Evolutionary conservation across 495 filamentous ascomycete species (phyloP), one percentile per base, ranked within the genome.

Genomic region (Cryomyces antarcticus): DNA sequence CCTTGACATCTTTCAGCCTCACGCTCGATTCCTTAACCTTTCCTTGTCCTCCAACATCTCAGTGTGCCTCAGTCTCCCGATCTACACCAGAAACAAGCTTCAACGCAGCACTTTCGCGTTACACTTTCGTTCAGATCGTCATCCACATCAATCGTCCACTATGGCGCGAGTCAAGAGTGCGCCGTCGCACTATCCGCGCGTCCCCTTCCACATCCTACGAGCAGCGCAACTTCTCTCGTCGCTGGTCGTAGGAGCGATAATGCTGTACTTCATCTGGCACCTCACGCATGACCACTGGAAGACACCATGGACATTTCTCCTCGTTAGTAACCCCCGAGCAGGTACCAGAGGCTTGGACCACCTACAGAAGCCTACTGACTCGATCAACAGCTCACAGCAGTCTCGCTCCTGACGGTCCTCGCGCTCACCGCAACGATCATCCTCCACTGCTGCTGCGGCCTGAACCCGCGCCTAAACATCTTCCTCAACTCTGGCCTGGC

Each of bases 301-400:
- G 41, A 57, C 75, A 4, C 77, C 76, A 9, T 79, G 71, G 65
- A 74, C 75, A 27, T 79, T 79, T 50, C 59, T 79, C 13, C 56
- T 78, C 41, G 75, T 79, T 65, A 45, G 68, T 49, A 31, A 28
- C 30, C 31, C 39, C 46, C 34, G 12, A 7, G 9, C 37, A 28
- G 37, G 30, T 24, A 31, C 10, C 30, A 43, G 37, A 27, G 39
- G n/a, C 35, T 31, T 9, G 35, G 46, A 31, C 31, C 39, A 37
- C 11, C 43, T 49, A 7, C n/a, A 44, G 37, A 45, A 17, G 30
- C 37, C 31, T 30, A 45, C 37, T 44, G 30, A 17, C 7, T 35
- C 17, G 30, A 6, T 36, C 38, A 24, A 2, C 39, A 78, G 76
- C 67, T 78, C 37, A 55, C 77, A 27, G 47, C 70, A 13, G 57